phyloP scores from a whole-genome alignment of 495 filamentous ascomycete genomes.

The Cercophora newfieldiana region DNA sequence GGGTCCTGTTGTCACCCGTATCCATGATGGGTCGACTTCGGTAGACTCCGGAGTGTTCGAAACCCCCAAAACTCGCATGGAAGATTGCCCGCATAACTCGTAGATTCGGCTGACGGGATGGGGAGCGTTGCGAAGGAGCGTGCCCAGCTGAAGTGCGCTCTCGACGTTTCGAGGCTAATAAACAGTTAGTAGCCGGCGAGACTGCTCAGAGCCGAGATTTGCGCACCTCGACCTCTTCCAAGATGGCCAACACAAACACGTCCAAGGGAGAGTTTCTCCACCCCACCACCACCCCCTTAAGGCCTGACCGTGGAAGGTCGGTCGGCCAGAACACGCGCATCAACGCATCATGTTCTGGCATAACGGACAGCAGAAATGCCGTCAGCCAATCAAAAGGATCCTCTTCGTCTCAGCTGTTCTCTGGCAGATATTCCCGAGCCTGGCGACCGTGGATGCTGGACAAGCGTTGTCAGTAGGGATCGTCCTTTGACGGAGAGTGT shows the following conservation, averaged over 20 bases:
- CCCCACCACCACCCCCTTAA: conserved; percentile 83
- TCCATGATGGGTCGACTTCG: conserved; percentile 66
- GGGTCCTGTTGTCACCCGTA: conserved; percentile 64
- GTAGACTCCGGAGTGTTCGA: conserved; percentile 59
- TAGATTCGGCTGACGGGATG: conserved; percentile 81
- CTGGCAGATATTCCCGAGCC: conserved; percentile 87
- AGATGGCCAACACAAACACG: conserved; percentile 81
- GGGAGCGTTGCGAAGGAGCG: conserved; percentile 77
- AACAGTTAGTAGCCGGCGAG: conserved; percentile 15
- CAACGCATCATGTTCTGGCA: conserved; percentile 93
- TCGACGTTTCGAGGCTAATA: conserved; percentile 69
- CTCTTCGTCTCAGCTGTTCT: conserved; percentile 90
- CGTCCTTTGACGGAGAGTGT: conserved; percentile 6
- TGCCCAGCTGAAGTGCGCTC: conserved; percentile 79
- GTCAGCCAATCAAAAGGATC: conserved; percentile 73
- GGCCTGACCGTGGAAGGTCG: conserved; percentile 70
- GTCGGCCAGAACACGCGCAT: conserved; percentile 98
- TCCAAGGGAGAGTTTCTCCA: conserved; percentile 93
- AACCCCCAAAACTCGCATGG: conserved; percentile 82
- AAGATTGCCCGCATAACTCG: conserved; percentile 75
- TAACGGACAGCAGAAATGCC: conserved; percentile 43
- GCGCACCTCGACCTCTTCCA: conserved; percentile 88
- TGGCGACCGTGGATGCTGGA: conserved; percentile 79
- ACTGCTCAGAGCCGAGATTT: background rate
- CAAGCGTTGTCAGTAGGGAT: conserved; percentile 23